phyloP scores from a whole-genome alignment of 768 basidiomycete species.

The Tephrocybe rancida region DNA sequence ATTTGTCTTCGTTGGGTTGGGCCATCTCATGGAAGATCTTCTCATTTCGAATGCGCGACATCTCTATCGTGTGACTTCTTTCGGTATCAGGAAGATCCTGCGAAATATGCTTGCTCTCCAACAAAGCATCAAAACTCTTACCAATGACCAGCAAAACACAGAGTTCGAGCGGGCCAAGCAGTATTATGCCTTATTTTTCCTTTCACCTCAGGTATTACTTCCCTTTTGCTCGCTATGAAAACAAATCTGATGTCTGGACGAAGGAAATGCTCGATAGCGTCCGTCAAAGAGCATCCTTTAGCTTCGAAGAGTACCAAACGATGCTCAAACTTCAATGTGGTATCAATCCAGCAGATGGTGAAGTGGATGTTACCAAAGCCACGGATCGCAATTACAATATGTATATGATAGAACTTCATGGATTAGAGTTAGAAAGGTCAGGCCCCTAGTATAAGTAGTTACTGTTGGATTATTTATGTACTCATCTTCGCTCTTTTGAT shows the following conservation, averaged over 20 bases:
- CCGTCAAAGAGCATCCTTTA: constrained; percentile 63
- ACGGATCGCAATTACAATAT: constrained; percentile 77
- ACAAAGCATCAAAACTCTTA: constrained; percentile 83
- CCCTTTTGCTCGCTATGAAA: background rate
- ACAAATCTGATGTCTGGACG: background rate
- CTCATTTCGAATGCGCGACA: constrained; percentile 75
- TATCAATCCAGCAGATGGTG: constrained; percentile 62
- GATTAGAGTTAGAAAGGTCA: constrained; percentile 62
- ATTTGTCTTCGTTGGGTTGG: constrained; percentile 87
- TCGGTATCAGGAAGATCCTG: constrained; percentile 84
- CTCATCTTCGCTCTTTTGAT: constrained; percentile 9
- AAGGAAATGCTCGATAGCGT: constrained; percentile 81
- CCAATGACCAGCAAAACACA: constrained; percentile 56
- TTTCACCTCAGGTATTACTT: constrained; percentile 68
- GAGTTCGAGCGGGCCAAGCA: constrained; percentile 76
- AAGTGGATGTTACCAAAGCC: constrained; percentile 52
- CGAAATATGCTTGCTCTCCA: constrained; percentile 91
- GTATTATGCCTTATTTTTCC: constrained; percentile 80
- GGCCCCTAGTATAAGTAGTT: constrained; percentile 19
- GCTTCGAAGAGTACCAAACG: constrained; percentile 90
- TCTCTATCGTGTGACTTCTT: constrained; percentile 67
- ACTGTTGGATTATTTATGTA: constrained; percentile 5
- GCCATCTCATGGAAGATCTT: constrained; percentile 81
- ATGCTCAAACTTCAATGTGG: constrained; percentile 92
- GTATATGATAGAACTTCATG: constrained; percentile 91